Evolutionary conservation across 768 basidiomycete genomes (phyloP), one percentile per base, ranked within the genome.

Genomic region (Tylopilus felleus): DNA sequence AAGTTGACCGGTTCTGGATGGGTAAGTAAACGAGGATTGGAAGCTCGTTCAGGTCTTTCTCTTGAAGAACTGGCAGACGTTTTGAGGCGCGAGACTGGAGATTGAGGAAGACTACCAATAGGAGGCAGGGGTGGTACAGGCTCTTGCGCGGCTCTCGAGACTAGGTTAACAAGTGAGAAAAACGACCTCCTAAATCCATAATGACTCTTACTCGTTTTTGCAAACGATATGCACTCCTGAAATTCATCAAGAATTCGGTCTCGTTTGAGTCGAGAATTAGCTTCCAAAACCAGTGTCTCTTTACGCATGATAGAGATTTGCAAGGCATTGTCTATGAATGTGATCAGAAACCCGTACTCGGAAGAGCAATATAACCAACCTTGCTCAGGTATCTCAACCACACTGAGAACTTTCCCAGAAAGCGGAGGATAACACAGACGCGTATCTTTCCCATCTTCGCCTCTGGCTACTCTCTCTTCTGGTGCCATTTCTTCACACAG

Each of bases 391-490:
- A 81, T 76, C 58, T 85, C 85, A 9, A 75, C 75, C 4, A 90
- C 86, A 54, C 80, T 80, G 50, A 99, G 76, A 62, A 97, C 94
- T 67, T 96, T 98, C 5, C 94, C 96, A 13, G 97, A 88, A 31
- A 99, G 75, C 5, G 97, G 97, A 17, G 97, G 97, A 74, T 97
- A 99, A 60, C 86, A 83, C 43, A 99, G 75, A 84, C 85, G 91
- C 86, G 96, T 88, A 65, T 97, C 93, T 6, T 86, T 79, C 12
- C 83, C 83, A 53, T 83, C 81, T 29, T 75, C 71, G 13, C 74
- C 77, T 55, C 70, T 61, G 25, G 76, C 72, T 36, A 73, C 71
- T 51, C 75, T 78, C 55, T 96, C 90, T 48, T 83, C 79, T 19
- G 76, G 78, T 1, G 80, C 65, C 82, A 96, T 92, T 63, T 84